These are phyloP conservation scores for Euphorbia tirucalli DNA, from an alignment of 345 rosid species.

Conservation along the genomic window DNA sequence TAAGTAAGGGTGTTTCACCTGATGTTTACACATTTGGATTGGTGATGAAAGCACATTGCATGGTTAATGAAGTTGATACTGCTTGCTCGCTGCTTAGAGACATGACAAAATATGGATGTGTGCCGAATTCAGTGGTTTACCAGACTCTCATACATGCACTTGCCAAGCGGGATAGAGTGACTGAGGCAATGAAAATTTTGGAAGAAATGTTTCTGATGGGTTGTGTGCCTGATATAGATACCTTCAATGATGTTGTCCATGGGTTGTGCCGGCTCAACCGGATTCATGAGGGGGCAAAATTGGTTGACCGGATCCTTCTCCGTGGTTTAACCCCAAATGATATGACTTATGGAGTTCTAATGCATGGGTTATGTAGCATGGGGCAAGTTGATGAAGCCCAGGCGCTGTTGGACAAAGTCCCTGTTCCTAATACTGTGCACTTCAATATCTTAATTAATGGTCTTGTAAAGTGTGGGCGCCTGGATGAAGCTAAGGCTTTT, in stretches of 20 bases:
- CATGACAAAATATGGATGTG: constrained; percentile 83
- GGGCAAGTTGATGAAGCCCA: constrained; percentile 73
- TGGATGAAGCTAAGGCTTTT: constrained; percentile 63
- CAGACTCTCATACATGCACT: constrained; percentile 77
- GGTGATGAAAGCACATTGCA: constrained; percentile 74
- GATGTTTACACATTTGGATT: constrained; percentile 66
- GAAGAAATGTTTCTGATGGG: constrained; percentile 93
- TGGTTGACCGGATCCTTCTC: constrained; percentile 73
- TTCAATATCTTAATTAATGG: constrained; percentile 75
- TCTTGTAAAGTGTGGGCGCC: constrained; percentile 48
- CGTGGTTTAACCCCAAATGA: constrained; percentile 70
- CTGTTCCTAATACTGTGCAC: constrained; percentile 45
- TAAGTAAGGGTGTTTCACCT: constrained; percentile 61
- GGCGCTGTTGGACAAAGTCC: constrained; percentile 48
- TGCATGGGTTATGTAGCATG: constrained; percentile 60
- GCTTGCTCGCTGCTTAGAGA: constrained; percentile 72
- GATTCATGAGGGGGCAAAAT: constrained; percentile 62
- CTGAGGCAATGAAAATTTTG: constrained; percentile 61
- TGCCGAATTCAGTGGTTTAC: constrained; percentile 70
- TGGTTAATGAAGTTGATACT: constrained; percentile 63
- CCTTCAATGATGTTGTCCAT: constrained; percentile 71
- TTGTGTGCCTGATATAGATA: constrained; percentile 70
- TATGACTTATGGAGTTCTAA: constrained; percentile 58
- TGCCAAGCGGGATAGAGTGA: constrained; percentile 55
- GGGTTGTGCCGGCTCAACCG: constrained; percentile 63